Evolutionary conservation across 2,329 filamentous ascomycete species (phyloP), one percentile per base, ranked within the genome.

Genomic region (Pseudocercospora cruenta): DNA sequence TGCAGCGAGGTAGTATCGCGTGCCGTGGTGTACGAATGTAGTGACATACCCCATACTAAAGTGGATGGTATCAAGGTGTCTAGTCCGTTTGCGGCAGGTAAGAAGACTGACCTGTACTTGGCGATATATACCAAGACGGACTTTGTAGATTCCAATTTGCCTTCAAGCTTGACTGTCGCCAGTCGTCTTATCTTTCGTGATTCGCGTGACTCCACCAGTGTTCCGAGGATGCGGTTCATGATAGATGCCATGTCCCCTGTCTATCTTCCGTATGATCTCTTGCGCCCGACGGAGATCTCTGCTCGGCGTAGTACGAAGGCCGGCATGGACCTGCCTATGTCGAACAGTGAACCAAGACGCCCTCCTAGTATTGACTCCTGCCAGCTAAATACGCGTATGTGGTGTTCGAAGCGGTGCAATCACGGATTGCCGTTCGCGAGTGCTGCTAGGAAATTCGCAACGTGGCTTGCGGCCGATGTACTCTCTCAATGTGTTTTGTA

Each of bases 91-190:
- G 54, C 54, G 33, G 54, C 28, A 58, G 54, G 54, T 58, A 58
- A 21, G 28, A 58, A 36, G 54, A 39, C 21, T 58, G 36, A 22
- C 24, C 24, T 58, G 55, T 36, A 39, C 55, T 58, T 58, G 55
- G 55, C 55, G 28, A 58, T 58, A 58, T 58, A 31, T 36, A 71
- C 67, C 58, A 65, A 67, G 55, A 58, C 55, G 55, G 55, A 39
- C 19, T 49, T 22, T 24, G 45, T 24, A 49, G 45, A 22, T 24
- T 24, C 22, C 45, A 49, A 49, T 49, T 49, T 49, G 45, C n/a
- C 22, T 24, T 24, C 19, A 12, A 22, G 19, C 45, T 21, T 49
- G 22, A 24, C 22, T 24, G 22, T 19, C 19, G 19, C 45, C 19
- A 49, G 45, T 49, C 22, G 45, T 49, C 7, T 49, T 24, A 49